phyloP scores from a whole-genome alignment of 2,329 filamentous ascomycete species.

The Penicillium sp. region DNA sequence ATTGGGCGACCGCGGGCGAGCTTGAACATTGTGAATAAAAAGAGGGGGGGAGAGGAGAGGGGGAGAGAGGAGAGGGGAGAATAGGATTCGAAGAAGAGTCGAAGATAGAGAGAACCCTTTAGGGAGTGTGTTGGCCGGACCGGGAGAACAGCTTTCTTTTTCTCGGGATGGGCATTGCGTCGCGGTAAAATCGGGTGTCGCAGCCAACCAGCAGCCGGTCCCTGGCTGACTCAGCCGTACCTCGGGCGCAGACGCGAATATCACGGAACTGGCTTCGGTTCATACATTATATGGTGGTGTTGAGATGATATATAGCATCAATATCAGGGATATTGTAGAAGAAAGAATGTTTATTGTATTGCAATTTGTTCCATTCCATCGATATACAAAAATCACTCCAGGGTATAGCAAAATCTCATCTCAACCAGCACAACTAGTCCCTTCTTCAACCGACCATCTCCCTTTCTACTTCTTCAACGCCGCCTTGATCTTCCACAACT shows the following conservation, averaged over 20 bases:
- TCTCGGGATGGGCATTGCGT: slow-evolving; percentile 40
- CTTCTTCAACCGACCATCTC: background rate
- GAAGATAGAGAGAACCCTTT: slow-evolving; percentile 23
- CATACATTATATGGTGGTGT: background rate
- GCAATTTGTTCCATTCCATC: background rate
- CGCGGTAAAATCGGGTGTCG: slow-evolving; percentile 35
- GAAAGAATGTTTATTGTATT: background rate
- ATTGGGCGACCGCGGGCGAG: slow-evolving; percentile 81
- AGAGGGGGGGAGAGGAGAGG: slow-evolving; percentile 24
- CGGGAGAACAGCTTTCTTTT: slow-evolving; percentile 47
- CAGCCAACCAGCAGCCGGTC: slow-evolving; percentile 37
- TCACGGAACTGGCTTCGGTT: slow-evolving; percentile 34
- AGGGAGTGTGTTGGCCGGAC: slow-evolving; percentile 21
- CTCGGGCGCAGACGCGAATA: slow-evolving; percentile 39
- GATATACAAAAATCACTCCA: background rate
- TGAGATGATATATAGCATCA: too few species aligned
- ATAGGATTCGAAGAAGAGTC: slow-evolving; percentile 24
- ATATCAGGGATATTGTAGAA: background rate
- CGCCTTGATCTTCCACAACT: slow-evolving; percentile 49
- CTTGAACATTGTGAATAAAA: slow-evolving; percentile 75
- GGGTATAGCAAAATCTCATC: background rate
- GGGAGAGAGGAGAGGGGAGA: slow-evolving; percentile 26
- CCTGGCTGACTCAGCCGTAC: slow-evolving; percentile 38
- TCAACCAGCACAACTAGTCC: background rate
- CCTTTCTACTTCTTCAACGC: background rate